Evolutionary conservation across 2,329 filamentous ascomycete genomes (phyloP), one percentile per base, ranked within the genome.

Genomic region (Colletotrichum higginsianum): DNA sequence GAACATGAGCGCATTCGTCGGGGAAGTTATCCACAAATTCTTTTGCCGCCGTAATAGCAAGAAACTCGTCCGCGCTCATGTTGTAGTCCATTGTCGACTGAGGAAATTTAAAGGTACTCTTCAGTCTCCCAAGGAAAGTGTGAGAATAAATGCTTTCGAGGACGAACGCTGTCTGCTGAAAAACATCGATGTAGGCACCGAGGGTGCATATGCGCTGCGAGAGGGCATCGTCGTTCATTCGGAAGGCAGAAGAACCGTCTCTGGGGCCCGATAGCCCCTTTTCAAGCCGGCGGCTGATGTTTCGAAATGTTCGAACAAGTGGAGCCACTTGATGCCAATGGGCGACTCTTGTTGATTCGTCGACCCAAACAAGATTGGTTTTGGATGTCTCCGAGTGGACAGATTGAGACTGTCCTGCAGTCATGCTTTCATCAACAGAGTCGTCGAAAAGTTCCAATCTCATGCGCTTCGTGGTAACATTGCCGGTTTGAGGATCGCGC

Each of bases 121-220:
- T 73, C 55, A 73, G 16, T 18, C 55, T 53, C 11, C 44, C 35
- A n/a, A 73, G 42, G 16, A 73, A 70, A 4, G 66, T 53, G 16
- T 66, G 42, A 8, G 72, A 73, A 52, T 73, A 73, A 16, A 73
- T 46, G 30, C 30, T 62, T 50, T 73, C 72, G n/a, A 73, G 40
- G 5, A 68, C 64, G 13, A 30, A 38, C 16, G 60, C 64, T 40
- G 72, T 64, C 26, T 66, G 64, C 30, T 53, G 69, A 35, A 72
- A 63, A 18, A 44, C 35, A 15, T 30, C 7, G 23, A 53, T 16
- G 40, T 66, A 57, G 16, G 50, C 42, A 9, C 61, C 47, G 40
- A 71, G 23, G 40, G 49, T 15, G 9, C 60, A 40, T 11, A 66
- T 62, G 4, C 58, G 53, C 21, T 46, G 65, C 46, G 40, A 46